Percentiles rank a stretch among this genome's conserved stretches.
Evolutionary conservation across 495 filamentous ascomycete species (phyloP).

Genomic region (Podospora didyma): DNA sequence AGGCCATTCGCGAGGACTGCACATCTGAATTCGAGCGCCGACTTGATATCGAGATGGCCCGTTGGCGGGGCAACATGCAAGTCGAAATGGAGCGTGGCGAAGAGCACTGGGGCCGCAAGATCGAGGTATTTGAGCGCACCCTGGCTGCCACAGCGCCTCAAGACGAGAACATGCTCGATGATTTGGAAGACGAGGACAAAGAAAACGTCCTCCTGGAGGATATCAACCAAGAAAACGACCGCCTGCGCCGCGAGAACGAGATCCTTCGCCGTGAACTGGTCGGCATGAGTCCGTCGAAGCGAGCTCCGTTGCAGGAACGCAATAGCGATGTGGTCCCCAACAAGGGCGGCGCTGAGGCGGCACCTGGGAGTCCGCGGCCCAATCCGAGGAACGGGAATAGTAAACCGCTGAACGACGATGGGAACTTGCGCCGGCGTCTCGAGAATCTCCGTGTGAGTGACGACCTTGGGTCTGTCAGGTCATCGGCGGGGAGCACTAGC

Average conservation of each 20-base stretch:
- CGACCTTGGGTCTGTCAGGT: conserved; percentile 4
- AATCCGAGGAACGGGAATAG: background rate
- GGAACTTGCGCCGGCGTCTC: conserved; percentile 16
- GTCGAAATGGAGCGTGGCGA: conserved; percentile 70
- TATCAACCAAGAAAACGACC: conserved; percentile 60
- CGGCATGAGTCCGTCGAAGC: conserved; percentile 36
- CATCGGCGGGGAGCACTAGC: background rate
- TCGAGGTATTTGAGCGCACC: conserved; percentile 75
- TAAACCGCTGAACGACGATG: conserved; percentile 5
- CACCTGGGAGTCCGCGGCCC: conserved; percentile 15
- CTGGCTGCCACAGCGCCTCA: conserved; percentile 41
- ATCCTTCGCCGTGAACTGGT: conserved; percentile 46
- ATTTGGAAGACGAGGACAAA: conserved; percentile 44
- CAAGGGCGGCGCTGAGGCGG: background rate
- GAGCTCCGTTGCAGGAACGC: conserved; percentile 42
- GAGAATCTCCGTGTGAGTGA: conserved; percentile 24
- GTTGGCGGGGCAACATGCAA: conserved; percentile 72
- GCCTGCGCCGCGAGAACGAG: conserved; percentile 49
- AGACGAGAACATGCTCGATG: conserved; percentile 14
- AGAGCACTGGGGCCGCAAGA: conserved; percentile 83
- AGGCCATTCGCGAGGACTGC: conserved; percentile 85
- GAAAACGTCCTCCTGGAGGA: conserved; percentile 49
- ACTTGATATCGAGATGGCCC: conserved; percentile 65
- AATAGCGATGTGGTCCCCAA: conserved; percentile 14
- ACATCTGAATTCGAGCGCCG: conserved; percentile 78